Base-by-base conservation (phyloP, 257 asterid genomes). In the Ophiorrhiza pumila region DNA sequence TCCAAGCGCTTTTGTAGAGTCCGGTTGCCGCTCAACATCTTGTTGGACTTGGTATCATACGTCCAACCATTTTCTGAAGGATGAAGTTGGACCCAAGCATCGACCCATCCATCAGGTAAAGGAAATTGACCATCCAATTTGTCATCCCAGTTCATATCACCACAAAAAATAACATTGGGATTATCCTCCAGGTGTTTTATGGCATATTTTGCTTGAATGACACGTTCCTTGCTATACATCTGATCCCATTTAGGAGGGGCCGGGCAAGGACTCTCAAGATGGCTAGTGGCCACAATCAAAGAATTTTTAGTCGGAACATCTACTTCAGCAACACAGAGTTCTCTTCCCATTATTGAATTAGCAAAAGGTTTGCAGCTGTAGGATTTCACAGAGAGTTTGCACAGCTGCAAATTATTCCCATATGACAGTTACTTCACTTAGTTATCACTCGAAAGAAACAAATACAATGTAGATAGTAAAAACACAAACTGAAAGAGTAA, bases 131-230 rank as follows among this genome's bases (percentile, higher is more conserved):
- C 99, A 32, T 95, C 99, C 74, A 59, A 34, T 73, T 90, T 89
- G 67, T 92, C 99, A 66, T 87, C 92, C 99, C 99, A 95, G 79
- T 95, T 95, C 99, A 89, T 89, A 76, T 95, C 99, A 65, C 99
- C 99, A 52, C 98, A 89, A 72, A 95, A 90, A 1, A 95, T 86
- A 50, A 80, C 97, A 50, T 95, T 92, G 50, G 80, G 81, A 25
- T 85, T 61, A 80, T 77, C 79, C 20, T 80, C 87, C 39, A 95
- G 96, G 43, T 80, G 39, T 63, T 57, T 79, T 61, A 95, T 78
- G 41, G 98, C 91, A 76, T 90, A 97, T 11, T 86, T 92, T 41
- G 97, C 99, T 78, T 95, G 99, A 31, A 7, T 71, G 5, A 95
- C 90, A 0, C 99, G 97, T 73, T 95, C 97, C 74, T 89, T 89